These are phyloP conservation scores for Cephalotrichum gorgonifer DNA, from an alignment of 2,329 filamentous ascomycete species.

Conservation along the genomic window DNA sequence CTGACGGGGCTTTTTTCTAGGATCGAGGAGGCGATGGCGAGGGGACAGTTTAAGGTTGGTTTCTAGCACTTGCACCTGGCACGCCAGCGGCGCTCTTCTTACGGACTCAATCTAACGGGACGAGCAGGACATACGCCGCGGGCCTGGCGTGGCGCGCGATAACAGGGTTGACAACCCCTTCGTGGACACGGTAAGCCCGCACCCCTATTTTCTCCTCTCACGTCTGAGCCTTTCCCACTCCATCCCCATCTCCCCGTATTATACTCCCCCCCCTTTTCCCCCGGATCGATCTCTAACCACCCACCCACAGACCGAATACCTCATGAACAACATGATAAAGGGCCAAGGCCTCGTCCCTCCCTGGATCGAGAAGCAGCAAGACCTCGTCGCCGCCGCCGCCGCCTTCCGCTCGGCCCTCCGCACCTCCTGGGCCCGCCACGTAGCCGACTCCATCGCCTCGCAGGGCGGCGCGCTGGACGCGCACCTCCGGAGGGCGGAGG, in stretches of 20 bases:
- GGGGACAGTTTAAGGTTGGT: conserved; percentile 63
- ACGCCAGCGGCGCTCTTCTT: too few species aligned
- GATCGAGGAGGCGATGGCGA: conserved; percentile 87
- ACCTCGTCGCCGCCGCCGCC: conserved; percentile 58
- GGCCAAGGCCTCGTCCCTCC: conserved; percentile 90
- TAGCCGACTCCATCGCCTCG: conserved; percentile 66
- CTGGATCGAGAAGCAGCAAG: conserved; percentile 98
- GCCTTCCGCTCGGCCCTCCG: conserved; percentile 67
- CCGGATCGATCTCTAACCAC: too few species aligned
- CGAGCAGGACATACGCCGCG: conserved; percentile 68
- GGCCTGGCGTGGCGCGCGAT: conserved; percentile 72
- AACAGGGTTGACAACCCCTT: conserved; percentile 77
- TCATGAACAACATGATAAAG: conserved; percentile 98
- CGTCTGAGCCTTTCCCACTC: background rate
- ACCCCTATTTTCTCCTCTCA: too few species aligned
- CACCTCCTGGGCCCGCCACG: conserved; percentile 76
- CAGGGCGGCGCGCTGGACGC: conserved; percentile 63
- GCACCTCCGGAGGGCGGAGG: conserved; percentile 61
- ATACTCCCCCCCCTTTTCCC: too few species aligned
- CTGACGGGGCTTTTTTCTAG: conserved; percentile 16
- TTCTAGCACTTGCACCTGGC: too few species aligned
- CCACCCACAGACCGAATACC: conserved; percentile 74
- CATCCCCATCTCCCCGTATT: background rate
- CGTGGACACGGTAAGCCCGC: conserved; percentile 57
- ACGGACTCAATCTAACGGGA: background rate